Base-by-base conservation (phyloP, 371 early-diverging fungal species). In the Lichtheimia ornata region DNA sequence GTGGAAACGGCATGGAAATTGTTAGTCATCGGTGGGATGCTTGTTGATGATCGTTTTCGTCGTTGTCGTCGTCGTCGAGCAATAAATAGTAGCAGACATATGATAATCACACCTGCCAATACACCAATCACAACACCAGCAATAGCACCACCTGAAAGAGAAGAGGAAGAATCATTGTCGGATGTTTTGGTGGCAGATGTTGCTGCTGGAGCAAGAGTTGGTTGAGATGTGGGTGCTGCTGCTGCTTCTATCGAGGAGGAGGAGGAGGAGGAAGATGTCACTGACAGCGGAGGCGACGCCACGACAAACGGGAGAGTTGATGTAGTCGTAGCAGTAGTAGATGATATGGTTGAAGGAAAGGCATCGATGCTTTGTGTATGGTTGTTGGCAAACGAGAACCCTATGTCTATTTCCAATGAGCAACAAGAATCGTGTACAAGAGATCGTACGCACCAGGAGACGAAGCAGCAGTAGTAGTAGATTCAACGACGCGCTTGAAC, bases 71-170 rank as follows among this genome's bases (percentile, higher is more conserved):
- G 30, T 54, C 54, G 54, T 41, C 18, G 27, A 13, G n/a, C 41
- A 5, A 41, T 20, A 41, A 54, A 54, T 17, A 54, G 14, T 0
- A 41, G 57, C 7, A 53, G 50, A 28, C 60, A 20, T 13, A 54
- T 41, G 40, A 41, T 41, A 40, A 54, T 54, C 12, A 54, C 17
- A 22, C 41, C 41, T 17, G 54, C 54, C 7, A 54, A n/a, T 1
- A 54, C 54, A 54, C 41, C 54, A n/a, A 54, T 22, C 17, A 54
- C 54, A 41, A 54, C 41, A 41, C 54, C 54, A 54, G 41, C 54
- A 41, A 54, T 54, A 54, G 54, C 54, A 22, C 54, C 54, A 11
- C 54, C 54, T 15, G 54, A 54, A 22, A 54, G 30, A n/a, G 54
- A 41, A 15, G 54, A 54, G 12, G 41, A 11, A 18, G 41, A 11